Evolutionary conservation across 345 rosid species (phyloP).

Genomic region (Clarkia xantiana): DNA sequence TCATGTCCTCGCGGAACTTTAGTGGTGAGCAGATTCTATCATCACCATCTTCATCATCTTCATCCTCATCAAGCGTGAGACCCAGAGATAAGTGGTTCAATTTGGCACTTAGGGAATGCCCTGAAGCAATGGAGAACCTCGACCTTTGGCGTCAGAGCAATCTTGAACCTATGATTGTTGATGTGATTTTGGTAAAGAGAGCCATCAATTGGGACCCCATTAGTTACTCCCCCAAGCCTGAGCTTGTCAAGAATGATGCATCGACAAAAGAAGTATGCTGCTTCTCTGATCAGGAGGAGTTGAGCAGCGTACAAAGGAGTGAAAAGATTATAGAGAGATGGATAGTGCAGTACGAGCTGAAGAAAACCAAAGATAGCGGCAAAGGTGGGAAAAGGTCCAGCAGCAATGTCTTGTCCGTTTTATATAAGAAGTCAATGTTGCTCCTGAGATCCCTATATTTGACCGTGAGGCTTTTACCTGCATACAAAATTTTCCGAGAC

Average conservation of each 20-base stretch:
- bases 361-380: conserved; percentile 40
- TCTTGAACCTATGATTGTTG: conserved; percentile 67
- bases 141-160: conserved; percentile 63
- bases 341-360: conserved; percentile 67
- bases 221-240: conserved; percentile 30
- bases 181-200: conserved; percentile 63
- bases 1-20: conserved; percentile 60
- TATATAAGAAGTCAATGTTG: conserved; percentile 70
- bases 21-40: conserved; percentile 65
- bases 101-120: conserved; percentile 81
- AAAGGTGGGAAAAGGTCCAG: conserved; percentile 51
- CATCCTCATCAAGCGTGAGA: conserved; percentile 65
- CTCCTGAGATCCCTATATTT: conserved; percentile 76
- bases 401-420: conserved; percentile 33
- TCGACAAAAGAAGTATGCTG: conserved; percentile 33
- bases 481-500: conserved; percentile 67
- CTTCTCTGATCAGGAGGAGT: conserved; percentile 57
- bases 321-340: conserved; percentile 88
- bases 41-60: conserved; percentile 70
- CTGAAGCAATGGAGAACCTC: conserved; percentile 65
- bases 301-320: conserved; percentile 30
- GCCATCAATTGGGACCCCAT: conserved; percentile 34
- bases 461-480: conserved; percentile 82
- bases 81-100: conserved; percentile 93
- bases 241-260: conserved; percentile 33